Evolutionary conservation across 768 basidiomycete species (phyloP), one percentile per base, ranked within the genome.

Genomic region (Pisolithus marmoratus): DNA sequence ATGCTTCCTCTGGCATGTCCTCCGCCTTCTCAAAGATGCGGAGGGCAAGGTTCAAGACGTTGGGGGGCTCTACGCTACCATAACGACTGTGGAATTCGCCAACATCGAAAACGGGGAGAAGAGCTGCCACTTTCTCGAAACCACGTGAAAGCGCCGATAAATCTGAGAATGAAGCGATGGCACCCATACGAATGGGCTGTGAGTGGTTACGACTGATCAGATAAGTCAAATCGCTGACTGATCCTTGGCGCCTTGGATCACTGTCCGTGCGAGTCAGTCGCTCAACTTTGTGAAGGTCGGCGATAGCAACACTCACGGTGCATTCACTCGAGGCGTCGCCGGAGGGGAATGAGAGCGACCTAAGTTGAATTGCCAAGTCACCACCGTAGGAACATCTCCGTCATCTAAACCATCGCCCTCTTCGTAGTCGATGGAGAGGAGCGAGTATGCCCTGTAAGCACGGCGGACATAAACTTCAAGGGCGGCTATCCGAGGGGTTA

Each of bases 361-460:
- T 41, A 98, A 79, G 67, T 93, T 94, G 82, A 99, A 99, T 38
- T 90, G 81, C 96, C 96, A 98, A 5, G 85, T 91, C 23, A 95
- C 78, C 46, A 88, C 81, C 55, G 80, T 78, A 12, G 90, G 87
- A 3, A 81, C 78, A 54, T 94, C 91, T 27, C 87, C 90, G 54
- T 91, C 90, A 59, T 92, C 92, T 19, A 81, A 64, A 19, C 82
- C 79, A 62, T 94, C 90, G 4, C 92, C 95, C 65, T 94, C 91
- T 63, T 97, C 93, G 65, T 95, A 94, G 66, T 98, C 95, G 53
- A 99, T 79, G 29, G 90, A 90, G 48, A 96, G 75, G 40, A 98
- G 70, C 20, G 83, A 85, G 72, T 99, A 99, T 4, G 92, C 95
- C 56, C 87, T 85, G 72, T 99, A 99, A 7, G 92, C 93, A 57